A percentile compares a stretch with the other conserved stretches of the same genome.
Conservation (phyloP, 2,329 filamentous ascomycete genomes). For the Fusarium equiseti region DNA sequence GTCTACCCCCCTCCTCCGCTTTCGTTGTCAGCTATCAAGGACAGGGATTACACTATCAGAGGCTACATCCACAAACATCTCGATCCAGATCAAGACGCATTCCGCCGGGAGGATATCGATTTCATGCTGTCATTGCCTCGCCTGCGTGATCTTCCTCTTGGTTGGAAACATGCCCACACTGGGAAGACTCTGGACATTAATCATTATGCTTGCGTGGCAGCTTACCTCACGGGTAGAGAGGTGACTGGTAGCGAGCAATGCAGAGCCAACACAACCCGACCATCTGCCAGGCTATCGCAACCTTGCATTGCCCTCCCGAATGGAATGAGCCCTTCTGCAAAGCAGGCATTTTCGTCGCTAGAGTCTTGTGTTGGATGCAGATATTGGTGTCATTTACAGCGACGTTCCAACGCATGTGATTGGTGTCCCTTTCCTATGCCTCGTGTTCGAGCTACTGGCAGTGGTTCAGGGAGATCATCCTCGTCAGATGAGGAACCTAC, state of each 20-base stretch:
- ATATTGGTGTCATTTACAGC: slow-evolving; percentile 47
- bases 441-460: background rate
- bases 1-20: background rate
- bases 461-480: slow-evolving; percentile 3
- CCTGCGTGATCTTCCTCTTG: slow-evolving; percentile 43
- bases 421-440: slow-evolving; percentile 27
- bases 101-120: slow-evolving; percentile 43
- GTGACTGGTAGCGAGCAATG: slow-evolving; percentile 41
- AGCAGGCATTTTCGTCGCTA: slow-evolving; percentile 35
- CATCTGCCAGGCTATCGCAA: slow-evolving; percentile 40
- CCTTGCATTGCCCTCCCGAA: slow-evolving; percentile 48
- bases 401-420: slow-evolving; percentile 46
- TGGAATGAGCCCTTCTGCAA: slow-evolving; percentile 31
- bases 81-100: slow-evolving; percentile 30
- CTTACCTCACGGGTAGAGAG: slow-evolving; percentile 50
- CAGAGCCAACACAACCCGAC: slow-evolving; percentile 16
- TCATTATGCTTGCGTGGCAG: slow-evolving; percentile 49
- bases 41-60: slow-evolving; percentile 18
- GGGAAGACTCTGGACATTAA: slow-evolving; percentile 32
- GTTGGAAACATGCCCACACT: slow-evolving; percentile 46
- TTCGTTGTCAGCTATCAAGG: background rate
- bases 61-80: slow-evolving; percentile 44
- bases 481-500: slow-evolving; percentile 4
- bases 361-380: slow-evolving; percentile 50
- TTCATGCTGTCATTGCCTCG: slow-evolving; percentile 42